phyloP scores from a whole-genome alignment of 768 basidiomycete genomes.

The Xerocomellus amylosporus region DNA sequence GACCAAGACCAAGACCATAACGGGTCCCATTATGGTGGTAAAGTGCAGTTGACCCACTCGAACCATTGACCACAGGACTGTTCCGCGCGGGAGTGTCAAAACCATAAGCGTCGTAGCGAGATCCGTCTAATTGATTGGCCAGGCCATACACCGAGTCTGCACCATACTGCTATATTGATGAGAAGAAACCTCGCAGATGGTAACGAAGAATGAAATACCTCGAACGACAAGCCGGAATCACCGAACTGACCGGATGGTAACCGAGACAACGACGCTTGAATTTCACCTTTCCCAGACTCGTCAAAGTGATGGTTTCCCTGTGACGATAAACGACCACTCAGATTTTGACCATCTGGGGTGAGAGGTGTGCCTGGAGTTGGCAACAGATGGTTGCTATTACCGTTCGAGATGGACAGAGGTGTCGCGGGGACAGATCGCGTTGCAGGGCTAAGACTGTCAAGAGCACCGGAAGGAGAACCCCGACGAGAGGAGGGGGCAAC shows the following conservation, averaged over 20 bases:
- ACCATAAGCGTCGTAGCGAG: slow-evolving; percentile 56
- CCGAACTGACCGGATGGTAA: slow-evolving; percentile 60
- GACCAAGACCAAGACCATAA: slow-evolving; percentile 66
- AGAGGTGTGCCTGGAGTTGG: slow-evolving; percentile 67
- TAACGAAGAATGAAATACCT: slow-evolving; percentile 40
- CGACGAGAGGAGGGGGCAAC: slow-evolving; percentile 58
- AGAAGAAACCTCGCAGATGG: slow-evolving; percentile 8
- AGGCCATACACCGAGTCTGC: slow-evolving; percentile 52
- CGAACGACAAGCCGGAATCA: slow-evolving; percentile 49
- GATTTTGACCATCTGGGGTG: slow-evolving; percentile 53
- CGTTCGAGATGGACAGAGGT: slow-evolving; percentile 56
- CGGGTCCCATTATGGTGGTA: slow-evolving; percentile 78
- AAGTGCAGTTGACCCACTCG: slow-evolving; percentile 67
- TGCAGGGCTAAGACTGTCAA: slow-evolving; percentile 58
- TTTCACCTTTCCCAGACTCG: slow-evolving; percentile 52
- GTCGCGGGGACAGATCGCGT: slow-evolving; percentile 85
- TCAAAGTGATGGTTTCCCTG: slow-evolving; percentile 43
- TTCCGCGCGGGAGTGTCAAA: slow-evolving; percentile 49
- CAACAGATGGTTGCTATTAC: slow-evolving; percentile 45
- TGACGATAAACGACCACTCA: slow-evolving; percentile 63
- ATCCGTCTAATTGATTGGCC: slow-evolving; percentile 47
- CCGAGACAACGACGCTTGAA: slow-evolving; percentile 73
- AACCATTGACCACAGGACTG: slow-evolving; percentile 33
- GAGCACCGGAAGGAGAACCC: slow-evolving; percentile 65
- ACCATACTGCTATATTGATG: slow-evolving; percentile 46